Evolutionary conservation across 1,139 yeast genomes (phyloP).

Genomic region (Sugiyamaella castrensis): DNA sequence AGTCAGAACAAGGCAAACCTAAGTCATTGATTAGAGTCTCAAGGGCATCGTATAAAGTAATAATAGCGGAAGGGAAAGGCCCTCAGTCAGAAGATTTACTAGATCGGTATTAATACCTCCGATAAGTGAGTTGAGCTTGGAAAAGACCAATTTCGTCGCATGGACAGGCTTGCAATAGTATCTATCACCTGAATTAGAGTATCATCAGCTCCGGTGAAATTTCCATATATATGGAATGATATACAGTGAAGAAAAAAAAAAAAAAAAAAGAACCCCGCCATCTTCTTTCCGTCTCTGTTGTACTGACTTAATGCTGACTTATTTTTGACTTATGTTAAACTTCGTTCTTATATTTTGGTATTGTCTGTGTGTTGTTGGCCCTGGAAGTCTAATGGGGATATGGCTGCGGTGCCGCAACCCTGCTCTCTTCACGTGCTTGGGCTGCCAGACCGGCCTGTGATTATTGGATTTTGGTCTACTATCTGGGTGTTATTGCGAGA

Average conservation of each 20-base stretch:
- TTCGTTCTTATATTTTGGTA: too few species aligned
- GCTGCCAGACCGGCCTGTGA: too few species aligned
- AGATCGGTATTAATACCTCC: background rate
- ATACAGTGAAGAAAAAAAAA: background rate
- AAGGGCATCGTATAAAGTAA: constrained; percentile 1
- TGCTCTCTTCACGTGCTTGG: too few species aligned
- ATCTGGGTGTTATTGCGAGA: too few species aligned
- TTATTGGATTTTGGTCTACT: too few species aligned
- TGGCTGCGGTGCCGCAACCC: too few species aligned
- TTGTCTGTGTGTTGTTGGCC: too few species aligned
- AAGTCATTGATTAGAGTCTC: constrained; percentile 1
- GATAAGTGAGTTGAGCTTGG: background rate
- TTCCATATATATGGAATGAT: constrained; percentile 2
- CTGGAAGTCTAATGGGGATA: too few species aligned
- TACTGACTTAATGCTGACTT: background rate
- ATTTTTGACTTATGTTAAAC: too few species aligned
- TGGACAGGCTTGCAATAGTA: background rate
- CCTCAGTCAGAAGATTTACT: background rate
- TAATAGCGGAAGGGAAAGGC: constrained; percentile 1
- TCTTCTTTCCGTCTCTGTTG: too few species aligned
- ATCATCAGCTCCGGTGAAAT: background rate
- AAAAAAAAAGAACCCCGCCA: too few species aligned
- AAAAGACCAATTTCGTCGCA: constrained; percentile 5
- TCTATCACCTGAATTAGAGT: background rate
- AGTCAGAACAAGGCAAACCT: constrained; percentile 2